Percentiles rank a stretch among this genome's conserved stretches.
These are phyloP conservation scores for Roridomyces roridus DNA, from an alignment of 768 basidiomycete species.

Conservation along the genomic window DNA sequence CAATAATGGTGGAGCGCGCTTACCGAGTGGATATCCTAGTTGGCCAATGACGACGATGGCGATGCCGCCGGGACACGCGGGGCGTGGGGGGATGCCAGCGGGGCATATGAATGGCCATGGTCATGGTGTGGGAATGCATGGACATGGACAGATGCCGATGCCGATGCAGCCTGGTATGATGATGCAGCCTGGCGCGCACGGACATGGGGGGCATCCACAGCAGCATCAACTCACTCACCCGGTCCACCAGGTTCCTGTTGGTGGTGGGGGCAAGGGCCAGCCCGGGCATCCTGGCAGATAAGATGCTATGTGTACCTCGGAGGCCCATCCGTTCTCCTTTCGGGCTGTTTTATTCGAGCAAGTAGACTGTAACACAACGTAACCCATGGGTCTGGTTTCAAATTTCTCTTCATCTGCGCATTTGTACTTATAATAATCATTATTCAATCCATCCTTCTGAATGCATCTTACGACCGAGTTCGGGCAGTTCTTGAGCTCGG, in stretches of 20 bases:
- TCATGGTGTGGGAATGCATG: neutral
- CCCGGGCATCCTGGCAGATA: conserved; percentile 41
- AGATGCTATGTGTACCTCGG: conserved; percentile 3
- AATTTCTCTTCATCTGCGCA: no score
- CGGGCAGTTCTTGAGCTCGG: no score
- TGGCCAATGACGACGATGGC: conserved; percentile 12
- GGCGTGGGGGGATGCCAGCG: neutral
- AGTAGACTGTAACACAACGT: conserved; percentile 19
- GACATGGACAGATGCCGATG: conserved; percentile 6
- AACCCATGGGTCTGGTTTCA: conserved; percentile 9
- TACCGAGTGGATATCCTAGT: conserved; percentile 13
- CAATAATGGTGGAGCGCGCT: neutral
- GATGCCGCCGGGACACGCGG: no score
- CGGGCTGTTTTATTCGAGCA: neutral
- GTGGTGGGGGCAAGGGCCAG: conserved; percentile 38
- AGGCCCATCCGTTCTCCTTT: neutral
- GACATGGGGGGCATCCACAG: conserved; percentile 1
- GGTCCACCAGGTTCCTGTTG: conserved; percentile 37
- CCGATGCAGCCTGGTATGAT: no score
- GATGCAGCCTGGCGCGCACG: conserved; percentile 16
- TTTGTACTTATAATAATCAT: conserved; percentile 25
- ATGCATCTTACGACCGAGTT: no score
- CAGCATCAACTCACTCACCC: conserved; percentile 33
- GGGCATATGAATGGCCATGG: conserved; percentile 5
- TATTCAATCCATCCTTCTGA: neutral